A percentile compares a stretch with the other conserved stretches of the same genome.
Evolutionary conservation across 1,284 basidiomycete genomes (phyloP).

Genomic region (Melampsora americana): DNA sequence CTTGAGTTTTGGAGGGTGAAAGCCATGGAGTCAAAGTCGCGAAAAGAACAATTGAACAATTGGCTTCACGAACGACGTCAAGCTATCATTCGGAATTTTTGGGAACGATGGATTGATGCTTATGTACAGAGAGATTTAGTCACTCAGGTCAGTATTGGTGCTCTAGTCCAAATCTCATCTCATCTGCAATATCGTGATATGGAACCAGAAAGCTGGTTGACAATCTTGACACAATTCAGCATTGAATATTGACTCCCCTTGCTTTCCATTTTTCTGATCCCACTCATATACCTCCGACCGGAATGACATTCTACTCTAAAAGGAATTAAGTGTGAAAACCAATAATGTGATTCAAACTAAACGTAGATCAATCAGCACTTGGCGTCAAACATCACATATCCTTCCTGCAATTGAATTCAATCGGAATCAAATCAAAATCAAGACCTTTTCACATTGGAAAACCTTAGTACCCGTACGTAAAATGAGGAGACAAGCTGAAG

Average conservation of each 20-base stretch:
- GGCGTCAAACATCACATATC: background rate
- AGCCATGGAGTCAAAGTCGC: constrained; percentile 4
- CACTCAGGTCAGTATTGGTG: background rate
- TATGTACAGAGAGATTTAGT: constrained; percentile 15
- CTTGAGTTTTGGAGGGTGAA: constrained; percentile 27
- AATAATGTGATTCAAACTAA: too few relatives aligned
- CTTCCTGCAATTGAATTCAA: constrained; percentile 25
- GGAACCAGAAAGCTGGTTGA: constrained; percentile 3
- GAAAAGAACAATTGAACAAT: background rate
- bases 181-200: background rate
- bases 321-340: too few relatives aligned
- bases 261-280: background rate
- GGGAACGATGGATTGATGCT: constrained; percentile 23
- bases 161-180: background rate
- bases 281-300: background rate
- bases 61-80: background rate
- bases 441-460: constrained; percentile 14
- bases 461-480: constrained; percentile 8
- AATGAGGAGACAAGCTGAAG: constrained; percentile 14
- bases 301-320: background rate
- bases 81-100: background rate
- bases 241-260: constrained; percentile 1
- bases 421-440: background rate
- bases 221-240: background rate
- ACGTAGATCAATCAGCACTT: background rate